phyloP scores from a whole-genome alignment of 106 monocot genomes.

The Cymbidium sinense region DNA sequence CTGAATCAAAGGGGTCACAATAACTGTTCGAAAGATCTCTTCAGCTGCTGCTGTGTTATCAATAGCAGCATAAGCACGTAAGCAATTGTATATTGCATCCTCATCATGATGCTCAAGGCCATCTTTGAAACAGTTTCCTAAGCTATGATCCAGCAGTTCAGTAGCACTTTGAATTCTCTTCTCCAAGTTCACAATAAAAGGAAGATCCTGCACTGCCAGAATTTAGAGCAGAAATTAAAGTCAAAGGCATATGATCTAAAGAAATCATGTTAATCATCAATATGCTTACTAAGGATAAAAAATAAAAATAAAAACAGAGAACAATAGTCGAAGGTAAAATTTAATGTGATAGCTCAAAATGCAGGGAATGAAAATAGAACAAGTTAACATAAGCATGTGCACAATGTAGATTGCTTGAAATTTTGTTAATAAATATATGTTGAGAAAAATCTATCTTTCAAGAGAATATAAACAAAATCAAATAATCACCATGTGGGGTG shows the following conservation, averaged over 20 bases:
- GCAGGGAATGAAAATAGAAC: background rate
- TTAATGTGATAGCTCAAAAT: background rate
- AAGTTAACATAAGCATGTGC: background rate
- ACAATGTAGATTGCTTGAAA: background rate
- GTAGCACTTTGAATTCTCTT: slow-evolving; percentile 78
- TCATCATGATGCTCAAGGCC: slow-evolving; percentile 70
- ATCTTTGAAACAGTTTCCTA: slow-evolving; percentile 68
- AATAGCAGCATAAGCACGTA: slow-evolving; percentile 96
- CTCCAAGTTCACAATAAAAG: slow-evolving; percentile 96
- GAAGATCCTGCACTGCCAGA: slow-evolving; percentile 88
- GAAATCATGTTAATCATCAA: background rate
- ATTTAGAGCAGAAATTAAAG: slow-evolving; percentile 22
- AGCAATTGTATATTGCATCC: slow-evolving; percentile 80
- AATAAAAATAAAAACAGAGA: background rate
- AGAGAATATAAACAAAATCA: background rate
- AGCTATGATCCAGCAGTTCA: slow-evolving; percentile 54
- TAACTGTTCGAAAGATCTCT: slow-evolving; percentile 72
- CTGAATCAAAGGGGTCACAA: slow-evolving; percentile 74
- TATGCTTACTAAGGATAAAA: background rate
- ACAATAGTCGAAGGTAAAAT: background rate
- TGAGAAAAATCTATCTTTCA: background rate
- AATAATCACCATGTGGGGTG: background rate
- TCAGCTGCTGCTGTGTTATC: slow-evolving; percentile 88
- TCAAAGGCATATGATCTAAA: slow-evolving; percentile 6
- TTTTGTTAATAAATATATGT: background rate